Percentiles rank a stretch among this genome's conserved stretches.
phyloP scores from a whole-genome alignment of 306 rosid genomes.

The Corylus americana region DNA sequence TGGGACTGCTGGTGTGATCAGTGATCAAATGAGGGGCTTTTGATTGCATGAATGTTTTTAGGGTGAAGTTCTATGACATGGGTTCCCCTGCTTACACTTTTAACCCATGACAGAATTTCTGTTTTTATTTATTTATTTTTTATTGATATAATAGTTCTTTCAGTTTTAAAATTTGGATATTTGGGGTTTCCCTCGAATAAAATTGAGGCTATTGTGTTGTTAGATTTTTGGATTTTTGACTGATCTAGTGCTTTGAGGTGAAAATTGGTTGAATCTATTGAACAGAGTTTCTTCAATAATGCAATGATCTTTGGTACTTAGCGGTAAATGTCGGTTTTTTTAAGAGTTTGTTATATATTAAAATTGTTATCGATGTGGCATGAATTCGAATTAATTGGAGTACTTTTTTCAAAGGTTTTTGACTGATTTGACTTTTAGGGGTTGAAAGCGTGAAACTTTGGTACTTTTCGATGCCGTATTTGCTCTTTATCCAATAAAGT shows the following conservation, averaged over 20 bases:
- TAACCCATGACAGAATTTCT: neutral
- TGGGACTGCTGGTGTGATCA: neutral
- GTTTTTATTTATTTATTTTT: neutral
- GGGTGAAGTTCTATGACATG: neutral
- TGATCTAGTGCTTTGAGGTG: neutral
- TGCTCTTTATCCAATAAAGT: neutral
- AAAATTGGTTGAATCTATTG: constrained; percentile 8
- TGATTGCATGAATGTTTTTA: neutral
- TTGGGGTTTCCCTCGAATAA: neutral
- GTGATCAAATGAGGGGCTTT: neutral
- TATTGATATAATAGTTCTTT: neutral
- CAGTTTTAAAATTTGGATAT: neutral
- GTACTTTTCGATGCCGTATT: neutral
- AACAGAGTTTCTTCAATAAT: constrained; percentile 8
- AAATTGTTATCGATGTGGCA: constrained; percentile 1
- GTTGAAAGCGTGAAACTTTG: constrained; percentile 3
- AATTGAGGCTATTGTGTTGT: neutral
- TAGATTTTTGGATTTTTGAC: neutral
- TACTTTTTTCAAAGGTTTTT: constrained; percentile 1
- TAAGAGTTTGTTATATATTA: neutral
- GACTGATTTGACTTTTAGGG: constrained; percentile 1
- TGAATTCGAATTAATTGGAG: neutral
- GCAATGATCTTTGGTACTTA: neutral
- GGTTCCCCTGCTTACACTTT: neutral
- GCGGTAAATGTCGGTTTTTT: neutral